Base-by-base conservation (phyloP, 345 rosid genomes). In the Euclidium syriacum region DNA sequence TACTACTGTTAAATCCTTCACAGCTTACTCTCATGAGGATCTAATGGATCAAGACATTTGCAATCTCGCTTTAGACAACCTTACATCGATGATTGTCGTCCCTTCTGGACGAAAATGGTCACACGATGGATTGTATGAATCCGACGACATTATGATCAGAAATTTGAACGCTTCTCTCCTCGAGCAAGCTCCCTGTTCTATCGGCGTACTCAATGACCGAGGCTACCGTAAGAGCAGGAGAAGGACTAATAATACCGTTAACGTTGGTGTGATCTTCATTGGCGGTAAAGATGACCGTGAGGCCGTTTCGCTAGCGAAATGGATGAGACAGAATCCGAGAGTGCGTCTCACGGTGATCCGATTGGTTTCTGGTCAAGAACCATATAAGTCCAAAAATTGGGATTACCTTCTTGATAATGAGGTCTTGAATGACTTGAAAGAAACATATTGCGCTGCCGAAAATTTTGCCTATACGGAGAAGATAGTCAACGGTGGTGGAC, bases 281-380 rank as follows among this genome's bases (percentile, higher is more conserved):
- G 95, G 95, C 0, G 91, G 91, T 0, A 65, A 49, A 11, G 96
- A 89, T 33, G 95, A 89, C 24, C 51, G 80, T 0, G 96, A 84
- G 39, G 90, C 82, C 1, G 12, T 86, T 2, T 48, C 75, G 0
- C 32, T 86, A 3, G 84, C 73, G 4, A 83, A 74, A 47, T 62
- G 83, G 24, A 81, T 86, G 83, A 65, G 80, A 1, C 44, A 48
- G 4, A 65, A 81, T 16, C 14, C 77, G 0, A 15, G 32, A 2
- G 63, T 77, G 24, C 18, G 15, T 17, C 70, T 84, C 10, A 71
- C 79, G 1, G 74, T 84, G 12, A 11, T 66, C 2, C 64, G 67
- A 2, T 65, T 82, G 5, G 2, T 73, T 5, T 41, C 72, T 2
- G 36, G 38, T 10, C 32, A 61, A n/a, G 47, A 24, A 2, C 39